Evolutionary conservation across 2,329 filamentous ascomycete genomes (phyloP).

Genomic region (Periconia digitata): DNA sequence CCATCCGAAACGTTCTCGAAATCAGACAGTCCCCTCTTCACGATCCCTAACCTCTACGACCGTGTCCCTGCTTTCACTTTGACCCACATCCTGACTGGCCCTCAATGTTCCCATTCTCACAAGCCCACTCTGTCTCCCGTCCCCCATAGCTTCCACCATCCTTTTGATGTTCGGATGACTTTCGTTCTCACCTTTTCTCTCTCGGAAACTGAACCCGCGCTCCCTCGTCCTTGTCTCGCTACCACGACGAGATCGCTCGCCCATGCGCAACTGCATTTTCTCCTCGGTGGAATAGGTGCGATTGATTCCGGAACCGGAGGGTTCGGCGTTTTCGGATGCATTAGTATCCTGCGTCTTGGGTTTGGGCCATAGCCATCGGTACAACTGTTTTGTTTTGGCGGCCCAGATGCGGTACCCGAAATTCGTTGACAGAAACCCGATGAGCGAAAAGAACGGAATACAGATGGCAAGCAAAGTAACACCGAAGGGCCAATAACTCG

Average conservation of each 20-base stretch:
- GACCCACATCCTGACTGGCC: constrained; percentile 6
- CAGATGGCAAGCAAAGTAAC: constrained; percentile 47
- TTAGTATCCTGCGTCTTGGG: background rate
- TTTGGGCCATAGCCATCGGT: constrained; percentile 29
- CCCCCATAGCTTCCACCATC: constrained; percentile 31
- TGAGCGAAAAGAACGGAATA: constrained; percentile 50
- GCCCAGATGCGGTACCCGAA: constrained; percentile 43
- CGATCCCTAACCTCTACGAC: constrained; percentile 21
- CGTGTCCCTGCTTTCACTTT: constrained; percentile 19
- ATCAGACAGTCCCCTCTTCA: background rate
- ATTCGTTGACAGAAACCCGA: constrained; percentile 48
- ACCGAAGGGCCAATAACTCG: constrained; percentile 43
- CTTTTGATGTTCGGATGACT: constrained; percentile 32
- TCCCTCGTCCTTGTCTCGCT: constrained; percentile 8
- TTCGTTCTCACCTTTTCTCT: constrained; percentile 15
- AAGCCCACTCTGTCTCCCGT: constrained; percentile 29
- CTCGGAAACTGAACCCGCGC: constrained; percentile 3
- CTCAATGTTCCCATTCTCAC: constrained; percentile 23
- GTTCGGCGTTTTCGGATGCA: constrained; percentile 2
- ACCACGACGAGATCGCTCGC: background rate
- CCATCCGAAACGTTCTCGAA: too few species aligned
- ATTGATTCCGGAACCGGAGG: constrained; percentile 16
- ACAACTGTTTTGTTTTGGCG: constrained; percentile 29
- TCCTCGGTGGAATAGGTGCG: constrained; percentile 31
- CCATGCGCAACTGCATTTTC: constrained; percentile 27